These are phyloP conservation scores for Termitomyces sp. DNA, from an alignment of 768 basidiomycete genomes.

Conservation along the genomic window DNA sequence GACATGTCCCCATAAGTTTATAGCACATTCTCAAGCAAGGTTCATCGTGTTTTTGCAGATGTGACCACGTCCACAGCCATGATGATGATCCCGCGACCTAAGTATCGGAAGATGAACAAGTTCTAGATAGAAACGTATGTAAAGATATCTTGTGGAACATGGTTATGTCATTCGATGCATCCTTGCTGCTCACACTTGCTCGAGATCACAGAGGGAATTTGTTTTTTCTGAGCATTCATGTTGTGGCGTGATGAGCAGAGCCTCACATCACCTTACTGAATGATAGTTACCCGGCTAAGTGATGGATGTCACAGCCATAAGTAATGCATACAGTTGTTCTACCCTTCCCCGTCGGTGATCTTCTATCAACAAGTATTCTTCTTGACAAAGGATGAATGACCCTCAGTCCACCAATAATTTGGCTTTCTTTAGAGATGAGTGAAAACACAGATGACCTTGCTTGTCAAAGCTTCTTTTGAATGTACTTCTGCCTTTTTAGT, in stretches of 20 bases:
- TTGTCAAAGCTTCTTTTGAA: no score
- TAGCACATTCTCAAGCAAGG: conserved; percentile 1
- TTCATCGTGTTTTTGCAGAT: neutral
- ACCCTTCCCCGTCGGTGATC: neutral
- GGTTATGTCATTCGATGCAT: no score
- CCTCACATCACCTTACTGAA: neutral
- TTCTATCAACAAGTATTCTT: neutral
- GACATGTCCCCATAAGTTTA: neutral
- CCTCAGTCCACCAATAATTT: neutral
- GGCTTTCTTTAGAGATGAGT: neutral
- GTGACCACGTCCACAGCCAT: conserved; percentile 3
- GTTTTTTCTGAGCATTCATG: neutral
- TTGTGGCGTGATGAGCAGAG: conserved; percentile 5
- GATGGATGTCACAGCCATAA: neutral
- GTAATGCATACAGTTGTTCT: no score
- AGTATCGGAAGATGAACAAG: conserved; percentile 4
- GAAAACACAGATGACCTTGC: no score
- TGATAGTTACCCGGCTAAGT: neutral
- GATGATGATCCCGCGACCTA: conserved; percentile 6
- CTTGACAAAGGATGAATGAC: neutral
- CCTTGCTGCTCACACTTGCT: neutral
- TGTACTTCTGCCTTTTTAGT: neutral
- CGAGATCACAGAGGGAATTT: neutral
- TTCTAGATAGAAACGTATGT: conserved; percentile 13
- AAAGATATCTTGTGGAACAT: conserved; percentile 8